Conservation (phyloP, 331 rosid species). For the Rhamnella rubrinervis region DNA sequence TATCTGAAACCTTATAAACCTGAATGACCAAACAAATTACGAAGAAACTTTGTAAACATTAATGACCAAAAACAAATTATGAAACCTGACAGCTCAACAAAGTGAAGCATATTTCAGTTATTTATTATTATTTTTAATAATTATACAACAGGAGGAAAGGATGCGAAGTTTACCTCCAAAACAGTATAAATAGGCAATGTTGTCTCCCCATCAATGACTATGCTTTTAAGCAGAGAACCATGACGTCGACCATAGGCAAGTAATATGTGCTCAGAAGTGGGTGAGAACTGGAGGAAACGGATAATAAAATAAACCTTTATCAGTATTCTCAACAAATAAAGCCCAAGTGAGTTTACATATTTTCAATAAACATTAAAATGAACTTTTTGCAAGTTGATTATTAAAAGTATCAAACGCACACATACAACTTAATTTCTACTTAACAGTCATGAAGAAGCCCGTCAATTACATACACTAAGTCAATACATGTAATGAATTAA, state of each 20-base stretch:
- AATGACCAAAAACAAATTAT: slow-evolving; percentile 30
- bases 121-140: neutral
- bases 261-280: slow-evolving; percentile 85
- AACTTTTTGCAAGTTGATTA: neutral
- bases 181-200: slow-evolving; percentile 76
- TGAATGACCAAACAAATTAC: slow-evolving; percentile 35
- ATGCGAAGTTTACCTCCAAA: slow-evolving; percentile 56
- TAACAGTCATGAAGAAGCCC: neutral
- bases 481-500: neutral
- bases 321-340: neutral
- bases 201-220: slow-evolving; percentile 75
- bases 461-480: neutral
- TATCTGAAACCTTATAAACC: slow-evolving; percentile 86
- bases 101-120: neutral
- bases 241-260: slow-evolving; percentile 96
- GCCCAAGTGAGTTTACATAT: neutral
- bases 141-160: neutral
- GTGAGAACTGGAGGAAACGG: slow-evolving; percentile 67
- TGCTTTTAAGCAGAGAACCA: slow-evolving; percentile 79
- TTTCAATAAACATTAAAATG: neutral
- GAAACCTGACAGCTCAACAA: neutral
- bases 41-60: slow-evolving; percentile 75
- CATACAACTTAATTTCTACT: neutral
- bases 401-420: slow-evolving; percentile 8
- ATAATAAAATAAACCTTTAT: neutral